Percentiles rank a stretch among this genome's conserved stretches.
Conservation (phyloP, 2,329 filamentous ascomycete species). For the Phialemonium atrogriseum region DNA sequence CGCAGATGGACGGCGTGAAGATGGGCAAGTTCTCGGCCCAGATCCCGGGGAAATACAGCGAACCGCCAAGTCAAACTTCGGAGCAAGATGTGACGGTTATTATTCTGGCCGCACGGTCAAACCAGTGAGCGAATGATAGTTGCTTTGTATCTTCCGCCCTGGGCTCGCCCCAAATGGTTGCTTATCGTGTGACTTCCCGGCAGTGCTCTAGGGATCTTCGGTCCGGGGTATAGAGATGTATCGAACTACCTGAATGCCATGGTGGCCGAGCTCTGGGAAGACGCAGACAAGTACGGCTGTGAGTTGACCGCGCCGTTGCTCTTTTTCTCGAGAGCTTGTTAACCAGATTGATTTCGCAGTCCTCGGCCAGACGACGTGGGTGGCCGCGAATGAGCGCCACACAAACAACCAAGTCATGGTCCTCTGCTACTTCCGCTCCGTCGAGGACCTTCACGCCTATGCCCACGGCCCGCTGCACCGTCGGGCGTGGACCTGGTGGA, state of each 20-base stretch:
- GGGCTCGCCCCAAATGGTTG: too few relatives aligned
- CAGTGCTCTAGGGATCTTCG: conserved; percentile 4
- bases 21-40: conserved; percentile 4
- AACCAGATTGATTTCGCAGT: too few relatives aligned
- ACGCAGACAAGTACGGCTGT: conserved; percentile 5
- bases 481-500: conserved; percentile 8
- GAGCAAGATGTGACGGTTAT: conserved; percentile 4
- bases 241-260: background rate
- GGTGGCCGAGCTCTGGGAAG: background rate
- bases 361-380: conserved; percentile 2
- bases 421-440: conserved; percentile 11
- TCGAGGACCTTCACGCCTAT: conserved; percentile 11
- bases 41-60: conserved; percentile 3
- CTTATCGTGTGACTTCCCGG: background rate
- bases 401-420: conserved; percentile 11
- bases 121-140: background rate
- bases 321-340: too few relatives aligned
- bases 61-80: background rate
- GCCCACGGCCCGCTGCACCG: conserved; percentile 9
- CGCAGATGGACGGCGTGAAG: conserved; percentile 3
- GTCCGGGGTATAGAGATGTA: conserved; percentile 1
- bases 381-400: conserved; percentile 6
- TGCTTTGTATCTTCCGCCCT: background rate
- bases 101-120: conserved; percentile 4
- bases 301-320: too few relatives aligned